Conservation (phyloP, 805 yeast species). For the Yamadazyma sp. region DNA sequence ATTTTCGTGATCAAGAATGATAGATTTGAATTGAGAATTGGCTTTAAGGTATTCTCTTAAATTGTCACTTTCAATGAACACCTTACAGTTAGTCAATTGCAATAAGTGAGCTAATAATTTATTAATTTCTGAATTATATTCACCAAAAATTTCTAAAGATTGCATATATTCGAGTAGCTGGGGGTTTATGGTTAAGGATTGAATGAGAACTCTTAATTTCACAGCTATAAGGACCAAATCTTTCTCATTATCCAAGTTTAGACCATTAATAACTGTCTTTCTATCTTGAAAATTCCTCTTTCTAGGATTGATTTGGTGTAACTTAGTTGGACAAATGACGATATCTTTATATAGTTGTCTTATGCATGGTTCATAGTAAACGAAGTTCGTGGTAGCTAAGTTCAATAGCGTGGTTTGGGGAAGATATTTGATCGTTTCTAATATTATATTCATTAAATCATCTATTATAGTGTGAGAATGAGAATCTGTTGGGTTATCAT, state of each 20-base stretch:
- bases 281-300: too few species aligned
- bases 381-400: constrained; percentile 32
- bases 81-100: constrained; percentile 4
- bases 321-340: constrained; percentile 3
- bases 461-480: too few species aligned
- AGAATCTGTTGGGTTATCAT: too few species aligned
- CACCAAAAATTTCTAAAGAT: constrained; percentile 18
- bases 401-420: constrained; percentile 27
- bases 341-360: constrained; percentile 25
- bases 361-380: constrained; percentile 32
- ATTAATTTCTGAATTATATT: constrained; percentile 4
- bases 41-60: constrained; percentile 9
- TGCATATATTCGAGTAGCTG: constrained; percentile 17
- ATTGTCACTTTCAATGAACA: constrained; percentile 10
- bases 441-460: too few species aligned
- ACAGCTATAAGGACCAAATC: constrained; percentile 7
- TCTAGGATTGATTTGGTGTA: background rate
- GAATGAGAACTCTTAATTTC: constrained; percentile 20
- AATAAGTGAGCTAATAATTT: constrained; percentile 7
- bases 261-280: constrained; percentile 22
- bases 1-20: constrained; percentile 17
- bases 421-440: constrained; percentile 3
- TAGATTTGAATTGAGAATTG: constrained; percentile 13
- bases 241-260: constrained; percentile 9
- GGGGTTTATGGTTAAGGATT: constrained; percentile 20